These are phyloP conservation scores for Myrmaecium sp. DNA, from an alignment of 2,329 filamentous ascomycete species.

Conservation along the genomic window DNA sequence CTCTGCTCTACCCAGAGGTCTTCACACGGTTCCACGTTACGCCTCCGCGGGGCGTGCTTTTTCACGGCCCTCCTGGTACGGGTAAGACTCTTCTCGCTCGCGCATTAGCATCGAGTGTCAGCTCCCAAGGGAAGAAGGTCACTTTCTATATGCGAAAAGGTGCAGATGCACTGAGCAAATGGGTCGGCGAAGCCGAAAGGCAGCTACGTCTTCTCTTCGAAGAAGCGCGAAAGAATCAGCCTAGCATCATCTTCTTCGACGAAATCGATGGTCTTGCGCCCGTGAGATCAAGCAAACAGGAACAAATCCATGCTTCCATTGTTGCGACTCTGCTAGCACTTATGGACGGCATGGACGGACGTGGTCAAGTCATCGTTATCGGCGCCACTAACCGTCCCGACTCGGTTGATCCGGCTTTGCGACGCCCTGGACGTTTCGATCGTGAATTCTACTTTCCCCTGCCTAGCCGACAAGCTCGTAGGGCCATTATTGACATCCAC, in stretches of 20 bases:
- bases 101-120: conserved; percentile 80
- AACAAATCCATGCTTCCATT: conserved; percentile 96
- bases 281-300: conserved; percentile 92
- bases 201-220: conserved; percentile 89
- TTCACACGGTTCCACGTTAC: conserved; percentile 86
- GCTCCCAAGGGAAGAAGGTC: conserved; percentile 78
- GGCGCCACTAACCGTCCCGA: conserved; percentile 96
- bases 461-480: conserved; percentile 62
- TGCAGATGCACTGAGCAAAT: conserved; percentile 92
- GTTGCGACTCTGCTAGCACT: conserved; percentile 84
- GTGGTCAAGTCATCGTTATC: conserved; percentile 95
- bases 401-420: conserved; percentile 88
- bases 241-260: conserved; percentile 98
- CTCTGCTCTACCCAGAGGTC: conserved; percentile 84
- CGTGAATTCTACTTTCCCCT: conserved; percentile 96
- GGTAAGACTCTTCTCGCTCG: conserved; percentile 95
- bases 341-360: conserved; percentile 98
- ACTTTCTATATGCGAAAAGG: conserved; percentile 99
- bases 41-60: conserved; percentile 83
- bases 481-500: conserved; percentile 84
- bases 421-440: conserved; percentile 86
- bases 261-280: conserved; percentile 95
- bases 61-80: conserved; percentile 92
- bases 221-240: conserved; percentile 86
- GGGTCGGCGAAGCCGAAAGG: conserved; percentile 95